Conservation (phyloP, 2,329 filamentous ascomycete species). For the Trichoderma brevicompactum region DNA sequence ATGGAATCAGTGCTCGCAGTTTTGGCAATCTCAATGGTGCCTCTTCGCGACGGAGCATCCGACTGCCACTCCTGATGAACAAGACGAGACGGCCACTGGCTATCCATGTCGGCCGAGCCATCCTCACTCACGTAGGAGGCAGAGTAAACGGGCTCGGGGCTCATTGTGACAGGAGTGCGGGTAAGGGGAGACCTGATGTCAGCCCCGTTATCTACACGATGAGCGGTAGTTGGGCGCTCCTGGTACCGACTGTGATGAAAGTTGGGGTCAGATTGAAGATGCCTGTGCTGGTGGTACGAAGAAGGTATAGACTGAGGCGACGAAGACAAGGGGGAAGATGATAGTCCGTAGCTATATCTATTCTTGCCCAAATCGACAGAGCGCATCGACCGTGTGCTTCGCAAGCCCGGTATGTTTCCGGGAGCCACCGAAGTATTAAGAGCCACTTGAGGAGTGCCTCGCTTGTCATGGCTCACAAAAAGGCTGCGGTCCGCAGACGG, state of each 20-base stretch:
- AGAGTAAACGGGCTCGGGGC: slow-evolving; percentile 15
- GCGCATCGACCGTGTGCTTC: slow-evolving; percentile 51
- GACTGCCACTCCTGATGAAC: slow-evolving; percentile 49
- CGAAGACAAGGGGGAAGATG: slow-evolving; percentile 47
- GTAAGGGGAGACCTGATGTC: slow-evolving; percentile 17
- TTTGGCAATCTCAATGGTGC: slow-evolving; percentile 50
- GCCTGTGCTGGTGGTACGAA: slow-evolving; percentile 40
- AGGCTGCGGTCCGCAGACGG: slow-evolving; percentile 67
- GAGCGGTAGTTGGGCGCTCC: slow-evolving; percentile 54
- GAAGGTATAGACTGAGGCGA: slow-evolving; percentile 44
- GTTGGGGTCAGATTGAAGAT: slow-evolving; percentile 52
- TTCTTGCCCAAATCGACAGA: slow-evolving; percentile 48
- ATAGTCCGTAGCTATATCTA: slow-evolving; percentile 37
- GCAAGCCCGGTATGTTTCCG: slow-evolving; percentile 59
- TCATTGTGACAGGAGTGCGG: slow-evolving; percentile 7
- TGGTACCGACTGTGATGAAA: slow-evolving; percentile 46
- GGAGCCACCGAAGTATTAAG: slow-evolving; percentile 65
- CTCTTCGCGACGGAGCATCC: slow-evolving; percentile 44
- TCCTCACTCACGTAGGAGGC: slow-evolving; percentile 30
- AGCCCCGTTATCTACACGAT: slow-evolving; percentile 41
- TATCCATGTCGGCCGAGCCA: slow-evolving; percentile 28
- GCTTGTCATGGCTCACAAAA: slow-evolving; percentile 65
- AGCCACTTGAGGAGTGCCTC: slow-evolving; percentile 65
- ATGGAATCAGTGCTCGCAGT: slow-evolving; percentile 60
- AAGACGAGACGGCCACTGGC: slow-evolving; percentile 42